phyloP scores from a whole-genome alignment of 176 grass and related monocot species.

The Oryza glaberrima region DNA sequence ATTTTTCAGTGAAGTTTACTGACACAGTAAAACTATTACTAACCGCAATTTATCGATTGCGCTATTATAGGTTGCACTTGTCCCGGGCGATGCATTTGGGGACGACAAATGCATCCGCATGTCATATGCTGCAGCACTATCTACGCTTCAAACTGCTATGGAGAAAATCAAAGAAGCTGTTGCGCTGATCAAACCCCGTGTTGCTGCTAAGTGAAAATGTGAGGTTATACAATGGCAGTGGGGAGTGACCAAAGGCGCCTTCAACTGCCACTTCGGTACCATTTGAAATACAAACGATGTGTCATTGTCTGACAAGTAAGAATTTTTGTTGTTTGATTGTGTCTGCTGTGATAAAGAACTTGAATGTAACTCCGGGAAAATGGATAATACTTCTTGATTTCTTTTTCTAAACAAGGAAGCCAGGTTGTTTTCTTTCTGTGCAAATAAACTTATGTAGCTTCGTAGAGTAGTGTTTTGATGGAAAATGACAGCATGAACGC shows the following conservation, averaged over 20 bases:
- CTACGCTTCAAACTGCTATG: conserved; percentile 58
- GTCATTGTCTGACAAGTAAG: neutral
- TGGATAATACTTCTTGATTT: neutral
- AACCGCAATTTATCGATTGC: conserved; percentile 10
- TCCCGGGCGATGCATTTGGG: conserved; percentile 73
- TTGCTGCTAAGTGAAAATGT: conserved; percentile 41
- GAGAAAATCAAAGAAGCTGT: conserved; percentile 64
- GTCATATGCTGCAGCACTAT: conserved; percentile 66
- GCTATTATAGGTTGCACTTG: conserved; percentile 59
- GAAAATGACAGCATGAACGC: neutral
- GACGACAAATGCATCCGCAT: conserved; percentile 69
- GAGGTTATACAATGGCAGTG: neutral
- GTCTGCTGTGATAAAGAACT: neutral
- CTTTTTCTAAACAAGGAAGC: neutral
- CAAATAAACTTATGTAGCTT: neutral
- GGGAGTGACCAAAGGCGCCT: conserved; percentile 7
- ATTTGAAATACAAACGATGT: neutral
- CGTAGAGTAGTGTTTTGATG: neutral
- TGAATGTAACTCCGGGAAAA: neutral
- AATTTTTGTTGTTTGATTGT: neutral
- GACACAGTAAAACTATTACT: neutral
- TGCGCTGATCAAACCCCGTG: conserved; percentile 50
- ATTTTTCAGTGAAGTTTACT: conserved; percentile 9
- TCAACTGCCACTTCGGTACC: neutral
- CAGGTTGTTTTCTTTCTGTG: neutral